These are phyloP conservation scores for Malassezia restricta DNA, from an alignment of 1,284 basidiomycete species.

Conservation along the genomic window DNA sequence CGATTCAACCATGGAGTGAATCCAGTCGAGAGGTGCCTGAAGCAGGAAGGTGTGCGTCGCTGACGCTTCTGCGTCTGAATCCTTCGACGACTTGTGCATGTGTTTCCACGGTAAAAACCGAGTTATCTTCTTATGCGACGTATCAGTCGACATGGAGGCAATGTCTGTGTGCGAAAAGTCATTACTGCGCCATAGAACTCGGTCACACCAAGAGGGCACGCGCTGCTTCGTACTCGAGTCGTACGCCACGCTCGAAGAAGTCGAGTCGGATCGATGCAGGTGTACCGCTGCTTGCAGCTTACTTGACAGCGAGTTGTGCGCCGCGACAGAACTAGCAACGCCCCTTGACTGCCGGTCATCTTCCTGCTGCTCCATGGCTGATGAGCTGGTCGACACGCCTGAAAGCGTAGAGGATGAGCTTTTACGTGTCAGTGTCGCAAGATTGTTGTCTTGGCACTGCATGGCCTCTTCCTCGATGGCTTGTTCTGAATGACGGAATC, in stretches of 20 bases:
- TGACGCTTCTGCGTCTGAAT: not conserved
- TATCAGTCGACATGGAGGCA: slow-evolving; percentile 3
- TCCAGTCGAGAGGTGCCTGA: not conserved
- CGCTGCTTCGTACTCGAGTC: slow-evolving; percentile 51
- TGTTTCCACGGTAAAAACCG: not conserved
- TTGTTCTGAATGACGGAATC: not conserved
- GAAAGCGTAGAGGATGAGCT: not conserved
- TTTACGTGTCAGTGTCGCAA: not conserved
- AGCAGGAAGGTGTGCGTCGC: not conserved
- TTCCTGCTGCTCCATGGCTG: not conserved
- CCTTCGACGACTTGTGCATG: not conserved
- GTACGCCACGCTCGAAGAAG: slow-evolving; percentile 31
- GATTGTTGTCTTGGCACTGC: not conserved
- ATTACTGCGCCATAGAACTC: slow-evolving; percentile 39
- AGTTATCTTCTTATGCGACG: not conserved
- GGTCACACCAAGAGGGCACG: slow-evolving; percentile 49
- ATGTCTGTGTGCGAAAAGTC: not conserved
- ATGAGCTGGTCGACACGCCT: slow-evolving; percentile 3
- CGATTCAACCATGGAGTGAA: not conserved
- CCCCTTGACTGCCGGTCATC: too few relatives aligned
- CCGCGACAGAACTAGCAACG: not conserved
- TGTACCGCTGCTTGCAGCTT: not conserved
- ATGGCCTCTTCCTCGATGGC: not conserved
- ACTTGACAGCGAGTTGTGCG: not conserved
- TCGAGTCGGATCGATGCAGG: not conserved